Conservation (phyloP, 2,329 filamentous ascomycete genomes). For the Rachicladosporium sp. region DNA sequence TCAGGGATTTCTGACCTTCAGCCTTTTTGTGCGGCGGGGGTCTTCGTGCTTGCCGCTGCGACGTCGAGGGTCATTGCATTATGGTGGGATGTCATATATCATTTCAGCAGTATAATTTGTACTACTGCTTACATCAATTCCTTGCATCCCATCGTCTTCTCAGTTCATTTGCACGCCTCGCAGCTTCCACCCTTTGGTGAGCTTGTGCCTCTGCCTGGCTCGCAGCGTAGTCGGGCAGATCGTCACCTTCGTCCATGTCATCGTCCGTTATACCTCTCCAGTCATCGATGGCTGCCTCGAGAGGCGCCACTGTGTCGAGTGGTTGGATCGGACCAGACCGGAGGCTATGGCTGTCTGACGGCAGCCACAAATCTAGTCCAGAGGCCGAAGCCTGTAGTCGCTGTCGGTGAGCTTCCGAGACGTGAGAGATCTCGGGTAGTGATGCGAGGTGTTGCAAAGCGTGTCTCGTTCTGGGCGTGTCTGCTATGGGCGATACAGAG, state of each 20-base stretch:
- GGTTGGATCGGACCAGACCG: background rate
- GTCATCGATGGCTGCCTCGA: conserved; percentile 2
- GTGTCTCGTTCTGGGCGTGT: conserved; percentile 14
- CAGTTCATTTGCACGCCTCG: conserved; percentile 32
- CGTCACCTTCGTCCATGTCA: conserved; percentile 17
- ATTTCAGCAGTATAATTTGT: too few relatives aligned
- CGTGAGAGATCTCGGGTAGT: conserved; percentile 10
- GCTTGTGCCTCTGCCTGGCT: conserved; percentile 35
- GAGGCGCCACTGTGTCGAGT: conserved; percentile 2
- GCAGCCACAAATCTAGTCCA: conserved; percentile 13
- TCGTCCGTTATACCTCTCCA: conserved; percentile 11
- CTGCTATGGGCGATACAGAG: conserved; percentile 12
- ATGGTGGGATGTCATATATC: too few relatives aligned
- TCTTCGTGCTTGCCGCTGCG: too few relatives aligned
- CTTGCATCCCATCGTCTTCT: conserved; percentile 29
- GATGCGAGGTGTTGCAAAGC: conserved; percentile 17
- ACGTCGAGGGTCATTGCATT: too few relatives aligned
- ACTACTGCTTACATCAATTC: too few relatives aligned
- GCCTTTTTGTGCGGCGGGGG: too few relatives aligned
- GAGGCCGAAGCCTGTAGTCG: conserved; percentile 4
- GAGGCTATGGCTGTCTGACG: background rate
- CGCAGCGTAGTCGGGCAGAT: conserved; percentile 34
- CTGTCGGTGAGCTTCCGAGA: conserved; percentile 3
- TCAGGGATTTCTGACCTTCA: too few relatives aligned
- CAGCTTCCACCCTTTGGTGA: conserved; percentile 27